phyloP scores from a whole-genome alignment of 345 rosid genomes.

The Lepidium sativum region DNA sequence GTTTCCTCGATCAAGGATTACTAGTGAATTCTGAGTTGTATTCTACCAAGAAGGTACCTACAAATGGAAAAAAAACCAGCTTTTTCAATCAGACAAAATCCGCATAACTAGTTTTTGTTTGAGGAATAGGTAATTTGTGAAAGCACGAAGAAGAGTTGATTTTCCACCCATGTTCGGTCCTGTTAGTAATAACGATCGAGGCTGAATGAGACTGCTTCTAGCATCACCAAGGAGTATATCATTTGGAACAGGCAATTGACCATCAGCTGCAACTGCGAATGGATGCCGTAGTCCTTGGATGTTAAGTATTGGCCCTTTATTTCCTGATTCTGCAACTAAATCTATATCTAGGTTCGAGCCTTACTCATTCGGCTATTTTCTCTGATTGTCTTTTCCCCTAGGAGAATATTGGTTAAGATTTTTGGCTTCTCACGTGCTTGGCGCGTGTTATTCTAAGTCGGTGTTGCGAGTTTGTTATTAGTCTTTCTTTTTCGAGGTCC shows the following conservation, averaged over 20 bases:
- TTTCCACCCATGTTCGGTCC: conserved; percentile 99
- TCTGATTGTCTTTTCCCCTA: too few species aligned
- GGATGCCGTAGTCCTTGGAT: conserved; percentile 91
- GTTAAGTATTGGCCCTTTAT: conserved; percentile 48
- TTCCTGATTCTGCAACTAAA: conserved; percentile 30
- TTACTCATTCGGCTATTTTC: too few species aligned
- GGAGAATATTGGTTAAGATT: too few species aligned
- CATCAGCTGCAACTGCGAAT: conserved; percentile 63
- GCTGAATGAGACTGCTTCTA: conserved; percentile 29
- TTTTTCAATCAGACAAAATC: background rate
- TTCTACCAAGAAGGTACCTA: conserved; percentile 92
- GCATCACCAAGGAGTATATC: conserved; percentile 63
- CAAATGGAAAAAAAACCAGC: background rate
- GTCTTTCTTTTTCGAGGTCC: too few species aligned
- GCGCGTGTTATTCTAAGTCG: too few species aligned
- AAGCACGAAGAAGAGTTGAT: conserved; percentile 72
- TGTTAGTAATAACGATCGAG: conserved; percentile 61
- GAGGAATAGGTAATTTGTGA: background rate
- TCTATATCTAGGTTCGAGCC: too few species aligned
- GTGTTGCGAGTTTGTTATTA: too few species aligned
- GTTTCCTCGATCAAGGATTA: conserved; percentile 42
- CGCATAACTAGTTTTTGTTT: background rate
- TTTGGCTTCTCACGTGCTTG: too few species aligned
- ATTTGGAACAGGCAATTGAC: conserved; percentile 73
- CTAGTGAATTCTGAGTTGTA: conserved; percentile 86